Percentiles rank a stretch among this genome's conserved stretches.
phyloP scores from a whole-genome alignment of 1,139 yeast species.

The Taiozyma onychis region DNA sequence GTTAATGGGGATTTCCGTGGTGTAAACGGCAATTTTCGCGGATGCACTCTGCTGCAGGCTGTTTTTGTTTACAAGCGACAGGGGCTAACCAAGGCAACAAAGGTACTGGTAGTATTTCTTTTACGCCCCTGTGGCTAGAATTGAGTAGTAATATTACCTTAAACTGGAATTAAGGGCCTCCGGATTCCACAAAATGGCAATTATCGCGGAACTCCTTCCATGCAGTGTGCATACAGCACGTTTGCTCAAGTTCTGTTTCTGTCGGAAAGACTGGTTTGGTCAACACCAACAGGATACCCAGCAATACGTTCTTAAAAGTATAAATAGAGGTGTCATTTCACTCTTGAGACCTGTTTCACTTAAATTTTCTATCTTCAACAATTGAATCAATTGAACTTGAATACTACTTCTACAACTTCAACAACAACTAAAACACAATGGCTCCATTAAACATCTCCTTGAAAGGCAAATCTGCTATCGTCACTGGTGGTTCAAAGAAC shows the following conservation, averaged over 20 bases:
- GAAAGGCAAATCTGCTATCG: slow-evolving; percentile 48
- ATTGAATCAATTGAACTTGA: background rate
- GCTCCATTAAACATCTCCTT: slow-evolving; percentile 23
- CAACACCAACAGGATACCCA: background rate
- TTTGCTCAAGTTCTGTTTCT: too few relatives aligned
- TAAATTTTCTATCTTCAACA: background rate
- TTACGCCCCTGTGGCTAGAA: too few relatives aligned
- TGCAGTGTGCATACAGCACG: too few relatives aligned
- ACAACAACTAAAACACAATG: slow-evolving; percentile 5
- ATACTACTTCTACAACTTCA: background rate
- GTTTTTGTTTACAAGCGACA: background rate
- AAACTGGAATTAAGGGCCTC: background rate
- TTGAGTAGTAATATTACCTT: too few relatives aligned
- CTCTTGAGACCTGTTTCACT: background rate
- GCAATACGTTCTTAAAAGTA: background rate
- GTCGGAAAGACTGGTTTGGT: background rate
- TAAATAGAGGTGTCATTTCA: background rate
- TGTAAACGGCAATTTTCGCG: background rate
- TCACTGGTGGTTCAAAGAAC: slow-evolving; percentile 65
- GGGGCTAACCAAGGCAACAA: too few relatives aligned
- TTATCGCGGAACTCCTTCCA: background rate
- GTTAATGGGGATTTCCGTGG: background rate
- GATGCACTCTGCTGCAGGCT: background rate
- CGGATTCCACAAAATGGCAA: background rate
- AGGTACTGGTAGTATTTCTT: too few relatives aligned